A percentile compares a stretch with the other conserved stretches of the same genome.
Evolutionary conservation across 495 filamentous ascomycete species (phyloP).

Genomic region (Penicillium paxilli): DNA sequence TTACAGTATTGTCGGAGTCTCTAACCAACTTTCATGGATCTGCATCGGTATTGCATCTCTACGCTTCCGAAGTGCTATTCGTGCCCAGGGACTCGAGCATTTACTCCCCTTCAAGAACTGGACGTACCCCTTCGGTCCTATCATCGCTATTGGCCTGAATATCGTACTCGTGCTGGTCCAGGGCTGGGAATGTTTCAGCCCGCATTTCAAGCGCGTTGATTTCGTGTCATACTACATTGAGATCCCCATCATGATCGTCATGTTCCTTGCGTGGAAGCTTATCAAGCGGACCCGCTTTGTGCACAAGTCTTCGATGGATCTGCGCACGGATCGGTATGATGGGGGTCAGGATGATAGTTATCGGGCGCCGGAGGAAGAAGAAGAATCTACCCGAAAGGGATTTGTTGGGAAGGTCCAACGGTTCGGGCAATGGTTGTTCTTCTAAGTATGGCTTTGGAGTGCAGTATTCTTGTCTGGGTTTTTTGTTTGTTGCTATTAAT

Average conservation of each 20-base stretch:
- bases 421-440: conserved; percentile 37
- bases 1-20: conserved; percentile 55
- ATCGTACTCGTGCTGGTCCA: conserved; percentile 58
- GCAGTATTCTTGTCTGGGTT: no score
- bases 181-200: conserved; percentile 59
- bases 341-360: conserved; percentile 7
- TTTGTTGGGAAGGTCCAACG: conserved; percentile 22
- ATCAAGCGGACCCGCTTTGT: conserved; percentile 46
- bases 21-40: conserved; percentile 63
- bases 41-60: conserved; percentile 59
- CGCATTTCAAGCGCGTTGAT: conserved; percentile 46
- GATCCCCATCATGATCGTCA: conserved; percentile 49
- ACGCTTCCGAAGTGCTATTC: conserved; percentile 57
- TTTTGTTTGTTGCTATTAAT: background rate
- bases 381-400: conserved; percentile 15
- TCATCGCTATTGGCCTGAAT: conserved; percentile 51
- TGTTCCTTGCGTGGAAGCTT: conserved; percentile 53
- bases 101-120: conserved; percentile 62
- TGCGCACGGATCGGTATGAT: conserved; percentile 53
- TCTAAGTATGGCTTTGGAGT: no score
- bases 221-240: conserved; percentile 56
- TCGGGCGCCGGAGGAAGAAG: conserved; percentile 1
- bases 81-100: conserved; percentile 53
- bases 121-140: conserved; percentile 60
- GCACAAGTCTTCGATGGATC: conserved; percentile 44